phyloP scores from a whole-genome alignment of 2,329 filamentous ascomycete species.

The Cytospora mali region DNA sequence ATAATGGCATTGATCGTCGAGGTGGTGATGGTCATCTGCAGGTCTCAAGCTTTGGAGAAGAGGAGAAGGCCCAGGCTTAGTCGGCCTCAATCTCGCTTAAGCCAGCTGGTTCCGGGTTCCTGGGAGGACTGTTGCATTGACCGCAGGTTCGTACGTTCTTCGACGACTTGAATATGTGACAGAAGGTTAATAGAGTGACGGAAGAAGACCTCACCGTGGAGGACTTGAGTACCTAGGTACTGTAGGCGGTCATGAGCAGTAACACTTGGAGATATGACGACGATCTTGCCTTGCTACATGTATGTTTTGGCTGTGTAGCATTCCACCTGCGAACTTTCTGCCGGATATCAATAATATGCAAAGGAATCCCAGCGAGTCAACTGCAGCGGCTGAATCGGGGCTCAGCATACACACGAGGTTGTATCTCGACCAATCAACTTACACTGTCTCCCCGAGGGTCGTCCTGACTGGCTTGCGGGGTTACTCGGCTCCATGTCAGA shows the following conservation, averaged over 20 bases:
- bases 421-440: conserved; percentile 22
- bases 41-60: conserved; percentile 1
- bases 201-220: background rate
- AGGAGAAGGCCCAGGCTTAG: conserved; percentile 3
- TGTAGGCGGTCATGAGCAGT: background rate
- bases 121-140: conserved; percentile 10
- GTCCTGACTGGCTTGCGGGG: conserved; percentile 4
- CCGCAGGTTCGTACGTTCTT: conserved; percentile 3
- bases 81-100: conserved; percentile 8
- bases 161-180: background rate
- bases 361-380: background rate
- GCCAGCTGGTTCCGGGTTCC: conserved; percentile 10
- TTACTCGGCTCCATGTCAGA: background rate
- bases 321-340: background rate
- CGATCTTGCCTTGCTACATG: background rate
- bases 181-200: background rate
- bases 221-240: background rate
- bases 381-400: background rate
- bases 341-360: background rate
- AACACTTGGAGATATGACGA: background rate
- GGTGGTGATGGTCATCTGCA: conserved; percentile 23
- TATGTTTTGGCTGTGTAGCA: background rate
- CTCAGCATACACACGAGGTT: background rate
- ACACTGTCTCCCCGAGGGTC: conserved; percentile 4
- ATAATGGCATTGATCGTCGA: conserved; percentile 19